Evolutionary conservation across 1,284 basidiomycete species (phyloP).

Genomic region (Puccinia coronata): DNA sequence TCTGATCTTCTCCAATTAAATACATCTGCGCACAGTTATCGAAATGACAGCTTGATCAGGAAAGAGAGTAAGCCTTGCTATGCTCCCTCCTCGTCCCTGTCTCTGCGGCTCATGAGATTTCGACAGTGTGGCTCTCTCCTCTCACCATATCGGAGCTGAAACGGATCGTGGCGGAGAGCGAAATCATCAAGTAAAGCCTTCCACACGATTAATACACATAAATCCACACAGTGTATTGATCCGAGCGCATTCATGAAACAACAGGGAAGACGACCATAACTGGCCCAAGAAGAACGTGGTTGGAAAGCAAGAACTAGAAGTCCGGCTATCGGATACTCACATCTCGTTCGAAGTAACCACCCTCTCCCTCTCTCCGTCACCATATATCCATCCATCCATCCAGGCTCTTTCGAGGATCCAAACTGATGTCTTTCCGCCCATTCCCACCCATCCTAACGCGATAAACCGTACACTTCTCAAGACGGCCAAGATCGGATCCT

Average conservation of each 20-base stretch:
- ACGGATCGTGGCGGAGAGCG: slow-evolving; percentile 88
- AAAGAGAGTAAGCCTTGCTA: slow-evolving; percentile 80
- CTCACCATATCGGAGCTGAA: slow-evolving; percentile 90
- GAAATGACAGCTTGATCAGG: slow-evolving; percentile 92
- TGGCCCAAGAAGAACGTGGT: slow-evolving; percentile 99
- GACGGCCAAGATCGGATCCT: slow-evolving; percentile 96
- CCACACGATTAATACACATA: background rate
- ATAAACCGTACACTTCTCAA: slow-evolving; percentile 58
- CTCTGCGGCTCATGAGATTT: slow-evolving; percentile 11
- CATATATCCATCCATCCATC: background rate
- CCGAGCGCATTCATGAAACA: slow-evolving; percentile 30
- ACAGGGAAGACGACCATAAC: slow-evolving; percentile 91
- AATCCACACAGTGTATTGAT: background rate
- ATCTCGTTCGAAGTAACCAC: slow-evolving; percentile 87
- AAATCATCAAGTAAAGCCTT: slow-evolving; percentile 81
- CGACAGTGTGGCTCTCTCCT: slow-evolving; percentile 88
- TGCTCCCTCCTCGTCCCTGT: background rate
- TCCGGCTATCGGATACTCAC: slow-evolving; percentile 89
- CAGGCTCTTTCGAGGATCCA: no score
- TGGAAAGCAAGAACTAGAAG: slow-evolving; percentile 95
- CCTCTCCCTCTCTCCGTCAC: background rate
- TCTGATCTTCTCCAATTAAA: background rate
- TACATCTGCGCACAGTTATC: slow-evolving; percentile 64
- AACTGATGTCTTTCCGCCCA: background rate
- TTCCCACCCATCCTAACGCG: background rate